phyloP scores from a whole-genome alignment of 2,329 filamentous ascomycete species.

The Cladosporium velox region DNA sequence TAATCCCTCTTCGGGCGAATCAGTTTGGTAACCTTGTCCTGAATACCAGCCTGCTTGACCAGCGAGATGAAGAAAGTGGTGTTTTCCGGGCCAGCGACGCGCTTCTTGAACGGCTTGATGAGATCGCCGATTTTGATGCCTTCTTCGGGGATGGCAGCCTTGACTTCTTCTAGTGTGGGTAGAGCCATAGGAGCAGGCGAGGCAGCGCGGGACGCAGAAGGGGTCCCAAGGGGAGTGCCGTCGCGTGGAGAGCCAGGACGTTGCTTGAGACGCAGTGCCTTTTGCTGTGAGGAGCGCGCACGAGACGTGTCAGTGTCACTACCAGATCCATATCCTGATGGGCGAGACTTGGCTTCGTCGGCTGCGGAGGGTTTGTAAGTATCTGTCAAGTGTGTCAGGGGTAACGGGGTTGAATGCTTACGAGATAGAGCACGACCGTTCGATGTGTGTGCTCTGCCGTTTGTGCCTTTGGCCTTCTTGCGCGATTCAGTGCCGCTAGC shows the following conservation, averaged over 20 bases:
- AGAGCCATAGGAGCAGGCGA: slow-evolving; percentile 38
- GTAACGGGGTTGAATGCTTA: slow-evolving; percentile 23
- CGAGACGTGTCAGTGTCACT: slow-evolving; percentile 74
- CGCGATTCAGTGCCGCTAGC: slow-evolving; percentile 89
- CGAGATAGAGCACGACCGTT: slow-evolving; percentile 32
- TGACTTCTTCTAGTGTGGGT: slow-evolving; percentile 49
- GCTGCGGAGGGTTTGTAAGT: slow-evolving; percentile 22
- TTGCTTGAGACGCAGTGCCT: slow-evolving; percentile 50
- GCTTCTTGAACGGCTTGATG: slow-evolving; percentile 45
- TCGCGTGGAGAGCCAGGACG: slow-evolving; percentile 40
- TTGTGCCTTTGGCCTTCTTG: slow-evolving; percentile 61
- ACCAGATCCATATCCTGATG: slow-evolving; percentile 56
- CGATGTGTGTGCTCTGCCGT: slow-evolving; percentile 41
- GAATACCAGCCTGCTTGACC: slow-evolving; percentile 42
- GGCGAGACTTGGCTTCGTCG: slow-evolving; percentile 26
- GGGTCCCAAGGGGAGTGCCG: slow-evolving; percentile 32
- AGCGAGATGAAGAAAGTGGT: slow-evolving; percentile 46
- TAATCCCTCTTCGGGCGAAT: slow-evolving; percentile 20
- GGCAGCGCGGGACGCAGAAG: slow-evolving; percentile 34
- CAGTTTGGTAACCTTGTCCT: slow-evolving; percentile 29
- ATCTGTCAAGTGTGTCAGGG: slow-evolving; percentile 12
- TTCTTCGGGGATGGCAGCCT: slow-evolving; percentile 45
- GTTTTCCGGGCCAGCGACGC: slow-evolving; percentile 41
- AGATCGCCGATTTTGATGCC: slow-evolving; percentile 48
- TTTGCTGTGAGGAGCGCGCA: slow-evolving; percentile 52